A percentile compares a stretch with the other conserved stretches of the same genome.
Evolutionary conservation across 208 protist genomes (phyloP).

Genomic region (Trypanosoma rangeli): DNA sequence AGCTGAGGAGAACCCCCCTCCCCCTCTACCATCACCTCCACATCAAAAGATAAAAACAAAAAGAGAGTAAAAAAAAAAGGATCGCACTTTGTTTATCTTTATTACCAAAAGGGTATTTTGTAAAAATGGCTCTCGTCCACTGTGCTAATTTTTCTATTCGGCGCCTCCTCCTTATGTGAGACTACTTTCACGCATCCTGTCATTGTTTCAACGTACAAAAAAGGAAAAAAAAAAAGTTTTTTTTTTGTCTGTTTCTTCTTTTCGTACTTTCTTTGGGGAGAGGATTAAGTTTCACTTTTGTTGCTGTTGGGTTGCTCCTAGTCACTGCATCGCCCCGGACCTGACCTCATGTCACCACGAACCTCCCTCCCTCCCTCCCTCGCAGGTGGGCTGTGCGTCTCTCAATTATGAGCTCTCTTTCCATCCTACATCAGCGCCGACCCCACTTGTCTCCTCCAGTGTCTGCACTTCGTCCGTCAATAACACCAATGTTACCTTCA

Average conservation of each 20-base stretch:
- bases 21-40: no score
- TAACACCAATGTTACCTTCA: neutral
- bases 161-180: neutral
- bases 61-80: conserved; percentile 9
- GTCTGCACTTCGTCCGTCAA: neutral
- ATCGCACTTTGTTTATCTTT: neutral
- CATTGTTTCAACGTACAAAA: neutral
- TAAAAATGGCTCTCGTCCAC: neutral
- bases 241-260: neutral
- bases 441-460: neutral
- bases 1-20: no score
- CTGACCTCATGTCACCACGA: no score
- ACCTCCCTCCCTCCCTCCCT: neutral
- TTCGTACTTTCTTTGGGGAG: neutral
- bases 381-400: no score
- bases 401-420: neutral
- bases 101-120: neutral
- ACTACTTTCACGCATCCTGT: neutral
- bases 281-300: neutral
- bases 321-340: no score
- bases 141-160: neutral
- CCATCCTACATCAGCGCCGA: neutral
- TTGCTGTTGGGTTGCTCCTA: neutral
- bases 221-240: conserved; percentile 10
- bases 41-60: no score